Base-by-base conservation (phyloP, 345 rosid genomes). In the Citrus trifoliata region DNA sequence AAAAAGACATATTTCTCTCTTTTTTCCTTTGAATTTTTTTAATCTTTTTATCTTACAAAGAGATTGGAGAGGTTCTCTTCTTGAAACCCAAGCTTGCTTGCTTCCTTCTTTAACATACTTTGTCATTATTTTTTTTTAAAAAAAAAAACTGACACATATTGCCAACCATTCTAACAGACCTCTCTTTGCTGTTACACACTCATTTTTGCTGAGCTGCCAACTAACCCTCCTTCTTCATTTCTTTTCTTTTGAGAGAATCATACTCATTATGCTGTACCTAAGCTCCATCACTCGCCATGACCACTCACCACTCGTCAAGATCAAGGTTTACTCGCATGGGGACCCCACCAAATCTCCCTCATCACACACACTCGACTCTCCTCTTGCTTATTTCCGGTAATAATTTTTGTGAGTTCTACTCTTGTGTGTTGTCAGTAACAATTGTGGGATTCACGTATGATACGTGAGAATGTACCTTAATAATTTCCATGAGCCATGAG, bases 111-210 rank as follows among this genome's bases (percentile, higher is more conserved):
- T 78, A 69, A 89, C 89, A 84, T 82, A 73, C 25, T 77, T 84
- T 88, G 82, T 82, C 70, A 79, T 46, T 71, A 61, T 80, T 82
- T n/a, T n/a, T n/a, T n/a, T 79, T 86, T 1, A 1, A 0, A 40
- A 38, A 38, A 38, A 73, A 73, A 42, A 51, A 87, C 97, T 86
- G 92, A 91, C 98, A 91, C 81, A 85, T 67, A 12, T 86, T 87
- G 92, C 95, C 97, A 90, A 90, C 95, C 88, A 86, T 88, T 85
- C 83, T 86, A 83, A 78, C 86, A 85, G 89, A 79, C 85, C 88
- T 77, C 84, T 88, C 87, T 87, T 87, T 84, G 92, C 92, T 93
- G 96, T 92, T 89, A 85, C 91, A 85, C 93, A 91, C 92, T 85
- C 88, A 79, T 83, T 78, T 87, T 82, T 87, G 82, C 73, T 84